phyloP scores from a whole-genome alignment of 306 rosid genomes.

The Quercus gilva region DNA sequence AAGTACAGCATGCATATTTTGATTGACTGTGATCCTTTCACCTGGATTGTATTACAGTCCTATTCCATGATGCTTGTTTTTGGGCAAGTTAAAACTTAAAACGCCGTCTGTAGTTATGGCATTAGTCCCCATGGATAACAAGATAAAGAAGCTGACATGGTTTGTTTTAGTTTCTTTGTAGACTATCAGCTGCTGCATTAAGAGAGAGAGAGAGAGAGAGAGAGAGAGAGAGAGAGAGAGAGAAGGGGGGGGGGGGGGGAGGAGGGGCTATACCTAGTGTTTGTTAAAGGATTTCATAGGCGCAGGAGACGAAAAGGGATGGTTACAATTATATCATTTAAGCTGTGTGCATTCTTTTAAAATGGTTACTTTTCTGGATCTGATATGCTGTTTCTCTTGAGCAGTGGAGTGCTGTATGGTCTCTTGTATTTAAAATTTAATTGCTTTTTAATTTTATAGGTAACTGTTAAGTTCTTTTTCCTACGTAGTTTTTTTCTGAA shows the following conservation, averaged over 20 bases:
- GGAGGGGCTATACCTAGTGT: background rate
- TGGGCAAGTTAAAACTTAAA: background rate
- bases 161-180: background rate
- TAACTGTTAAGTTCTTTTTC: conserved; percentile 13
- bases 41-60: background rate
- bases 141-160: background rate
- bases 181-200: background rate
- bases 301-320: background rate
- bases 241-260: fast-evolving
- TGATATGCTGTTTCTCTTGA: background rate
- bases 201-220: background rate
- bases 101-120: background rate
- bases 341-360: background rate
- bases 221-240: fast-evolving
- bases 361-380: background rate
- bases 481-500: conserved; percentile 44
- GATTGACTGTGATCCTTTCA: background rate
- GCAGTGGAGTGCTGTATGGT: background rate
- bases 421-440: background rate
- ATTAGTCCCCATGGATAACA: background rate
- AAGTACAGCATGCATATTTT: background rate
- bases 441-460: background rate
- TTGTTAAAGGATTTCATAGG: background rate
- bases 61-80: background rate
- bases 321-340: background rate